Evolutionary conservation across 108 stramenopile genomes (phyloP), one percentile per base, ranked within the genome.

Genomic region (Discostella pseudostelligera): DNA sequence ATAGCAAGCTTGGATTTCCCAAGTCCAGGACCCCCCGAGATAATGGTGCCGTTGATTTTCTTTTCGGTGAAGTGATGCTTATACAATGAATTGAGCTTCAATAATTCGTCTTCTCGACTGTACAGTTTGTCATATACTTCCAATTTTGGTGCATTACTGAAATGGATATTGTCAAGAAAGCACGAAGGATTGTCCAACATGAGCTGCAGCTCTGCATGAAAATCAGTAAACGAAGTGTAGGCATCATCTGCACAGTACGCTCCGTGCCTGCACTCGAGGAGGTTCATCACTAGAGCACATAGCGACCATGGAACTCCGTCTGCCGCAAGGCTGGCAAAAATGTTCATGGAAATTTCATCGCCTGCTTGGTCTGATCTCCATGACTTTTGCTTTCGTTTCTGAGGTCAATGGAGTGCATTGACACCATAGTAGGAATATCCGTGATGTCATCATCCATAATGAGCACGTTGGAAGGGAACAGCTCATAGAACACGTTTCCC

Each of bases 1-100:
- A 32, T 45, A 6, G 61, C 72, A 13, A 73, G 61, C 25, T n/a
- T 24, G 20, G 67, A 61, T 22, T 73, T 73, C 4, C 72, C 72
- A 46, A 69, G 60, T 0, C 72, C 72, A 12, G 67, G 46, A 0
- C 28, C 47, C n/a, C 72, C 72, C 19, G 26, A 21, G 8, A 73
- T 51, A 0, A 73, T 14, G 11, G 69, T 59, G 48, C 67, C 59
- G 19, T 26, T 26, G 16, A 59, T 36, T 26, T 32, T 37, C n/a
- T n/a, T 17, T 10, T 36, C 6, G 17, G 21, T 21, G 5, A 48
- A 8, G 8, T 47, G 39, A 19, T 29, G 8, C 22, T 68, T 22
- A 17, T 61, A 73, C 1, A 59, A 61, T 11, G 47, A n/a, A 9
- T 69, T 19, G 1, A 73, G 4, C 14, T 19, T 19, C n/a, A 29